A percentile compares a stretch with the other conserved stretches of the same genome.
phyloP scores from a whole-genome alignment of 1,284 basidiomycete genomes.

The Leccinum pachyderme region DNA sequence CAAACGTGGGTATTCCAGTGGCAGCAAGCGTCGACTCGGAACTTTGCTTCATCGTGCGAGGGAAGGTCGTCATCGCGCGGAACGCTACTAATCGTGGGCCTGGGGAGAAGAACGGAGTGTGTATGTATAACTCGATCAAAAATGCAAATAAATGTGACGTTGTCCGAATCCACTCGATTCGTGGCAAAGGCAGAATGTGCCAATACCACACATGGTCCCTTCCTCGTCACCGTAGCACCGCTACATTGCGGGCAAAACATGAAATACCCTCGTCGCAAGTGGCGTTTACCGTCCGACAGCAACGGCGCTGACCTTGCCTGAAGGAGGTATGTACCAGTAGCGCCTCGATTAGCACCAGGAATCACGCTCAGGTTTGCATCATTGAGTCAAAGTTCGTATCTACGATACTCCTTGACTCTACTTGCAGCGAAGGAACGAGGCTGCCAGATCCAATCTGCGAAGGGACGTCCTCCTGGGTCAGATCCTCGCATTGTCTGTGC shows the following conservation, averaged over 20 bases:
- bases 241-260: constrained; percentile 1
- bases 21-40: constrained; percentile 9
- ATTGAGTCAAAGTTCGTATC: background rate
- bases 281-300: background rate
- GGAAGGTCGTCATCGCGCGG: constrained; percentile 33
- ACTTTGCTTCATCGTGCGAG: constrained; percentile 22
- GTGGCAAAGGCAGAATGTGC: background rate
- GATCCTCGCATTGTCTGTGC: constrained; percentile 50
- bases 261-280: background rate
- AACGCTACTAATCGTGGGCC: background rate
- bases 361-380: background rate
- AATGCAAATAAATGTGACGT: background rate
- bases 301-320: constrained; percentile 15
- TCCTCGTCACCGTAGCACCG: background rate
- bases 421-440: constrained; percentile 58
- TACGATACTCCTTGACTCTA: constrained; percentile 13
- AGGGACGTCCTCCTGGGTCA: constrained; percentile 59
- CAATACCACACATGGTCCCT: background rate
- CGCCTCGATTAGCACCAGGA: background rate
- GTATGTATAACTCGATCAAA: constrained; percentile 11
- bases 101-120: background rate
- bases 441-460: constrained; percentile 61
- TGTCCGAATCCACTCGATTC: background rate
- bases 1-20: constrained; percentile 5
- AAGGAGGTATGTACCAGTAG: constrained; percentile 5